These are phyloP conservation scores for Erigeron canadensis DNA, from an alignment of 129 eudicot genomes.

Conservation along the genomic window DNA sequence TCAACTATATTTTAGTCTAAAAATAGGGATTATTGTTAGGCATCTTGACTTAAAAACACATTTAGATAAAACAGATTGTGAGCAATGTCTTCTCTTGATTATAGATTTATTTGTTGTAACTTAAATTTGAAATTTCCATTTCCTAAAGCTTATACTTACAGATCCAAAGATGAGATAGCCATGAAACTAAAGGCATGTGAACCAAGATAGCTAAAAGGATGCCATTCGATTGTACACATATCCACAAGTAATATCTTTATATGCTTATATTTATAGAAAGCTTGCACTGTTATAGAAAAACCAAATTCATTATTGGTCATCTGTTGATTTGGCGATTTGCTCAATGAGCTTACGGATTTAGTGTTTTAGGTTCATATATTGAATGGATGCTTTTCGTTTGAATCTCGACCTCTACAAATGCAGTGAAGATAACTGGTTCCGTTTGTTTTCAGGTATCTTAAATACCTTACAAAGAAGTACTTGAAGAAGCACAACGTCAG, in stretches of 20 bases:
- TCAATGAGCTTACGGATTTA: no score
- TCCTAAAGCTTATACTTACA: neutral
- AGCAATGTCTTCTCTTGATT: neutral
- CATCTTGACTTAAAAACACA: neutral
- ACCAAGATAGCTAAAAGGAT: neutral
- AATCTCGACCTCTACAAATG: neutral
- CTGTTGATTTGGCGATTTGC: neutral
- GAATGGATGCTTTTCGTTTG: neutral
- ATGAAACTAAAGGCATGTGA: neutral
- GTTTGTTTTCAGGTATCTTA: constrained; percentile 24
- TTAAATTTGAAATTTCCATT: neutral
- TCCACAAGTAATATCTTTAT: neutral
- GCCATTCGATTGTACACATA: neutral
- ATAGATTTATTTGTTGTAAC: neutral
- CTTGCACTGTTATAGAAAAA: neutral
- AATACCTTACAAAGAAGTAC: constrained; percentile 36
- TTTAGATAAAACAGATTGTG: neutral
- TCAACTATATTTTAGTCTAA: neutral
- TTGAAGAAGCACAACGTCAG: constrained; percentile 40
- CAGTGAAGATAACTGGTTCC: neutral
- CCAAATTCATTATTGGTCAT: neutral
- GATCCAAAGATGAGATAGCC: neutral
- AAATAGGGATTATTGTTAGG: neutral
- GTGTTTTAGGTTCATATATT: neutral
- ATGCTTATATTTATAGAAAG: neutral